Conservation (phyloP, 805 yeast genomes). For the Suhomyces canberraensis region DNA sequence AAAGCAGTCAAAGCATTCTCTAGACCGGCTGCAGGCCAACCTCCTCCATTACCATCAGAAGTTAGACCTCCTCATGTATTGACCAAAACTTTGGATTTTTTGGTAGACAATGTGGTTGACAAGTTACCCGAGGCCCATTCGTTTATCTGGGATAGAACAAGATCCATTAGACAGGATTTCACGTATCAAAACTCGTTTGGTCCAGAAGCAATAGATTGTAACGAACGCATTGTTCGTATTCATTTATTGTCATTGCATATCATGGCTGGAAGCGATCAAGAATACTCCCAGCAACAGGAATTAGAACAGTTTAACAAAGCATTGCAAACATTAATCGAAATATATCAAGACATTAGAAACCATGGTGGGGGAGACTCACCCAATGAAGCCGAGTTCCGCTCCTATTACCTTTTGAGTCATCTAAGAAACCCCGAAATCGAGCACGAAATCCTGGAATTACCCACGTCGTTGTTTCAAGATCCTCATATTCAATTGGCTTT, state of each 20-base stretch:
- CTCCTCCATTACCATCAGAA: conserved; percentile 96
- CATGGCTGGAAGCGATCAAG: conserved; percentile 70
- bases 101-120: conserved; percentile 60
- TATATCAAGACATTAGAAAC: conserved; percentile 75
- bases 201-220: conserved; percentile 89
- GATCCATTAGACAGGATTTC: conserved; percentile 95
- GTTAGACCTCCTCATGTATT: conserved; percentile 89
- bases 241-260: conserved; percentile 79
- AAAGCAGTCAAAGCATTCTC: conserved; percentile 88
- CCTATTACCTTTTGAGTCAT: conserved; percentile 78
- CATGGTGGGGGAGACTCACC: conserved; percentile 67
- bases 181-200: conserved; percentile 93
- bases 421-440: conserved; percentile 83
- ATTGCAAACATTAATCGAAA: conserved; percentile 80
- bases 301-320: conserved; percentile 91
- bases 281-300: conserved; percentile 92
- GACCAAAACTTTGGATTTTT: conserved; percentile 62
- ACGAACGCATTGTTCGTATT: conserved; percentile 85
- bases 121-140: conserved; percentile 82
- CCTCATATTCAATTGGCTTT: conserved; percentile 67
- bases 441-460: conserved; percentile 66
- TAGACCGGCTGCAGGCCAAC: conserved; percentile 97
- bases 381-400: conserved; percentile 90
- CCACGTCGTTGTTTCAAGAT: conserved; percentile 51
- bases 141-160: conserved; percentile 94